Conservation (phyloP, 148 eudicot genomes). For the Mesembryanthemum crystallinum region DNA sequence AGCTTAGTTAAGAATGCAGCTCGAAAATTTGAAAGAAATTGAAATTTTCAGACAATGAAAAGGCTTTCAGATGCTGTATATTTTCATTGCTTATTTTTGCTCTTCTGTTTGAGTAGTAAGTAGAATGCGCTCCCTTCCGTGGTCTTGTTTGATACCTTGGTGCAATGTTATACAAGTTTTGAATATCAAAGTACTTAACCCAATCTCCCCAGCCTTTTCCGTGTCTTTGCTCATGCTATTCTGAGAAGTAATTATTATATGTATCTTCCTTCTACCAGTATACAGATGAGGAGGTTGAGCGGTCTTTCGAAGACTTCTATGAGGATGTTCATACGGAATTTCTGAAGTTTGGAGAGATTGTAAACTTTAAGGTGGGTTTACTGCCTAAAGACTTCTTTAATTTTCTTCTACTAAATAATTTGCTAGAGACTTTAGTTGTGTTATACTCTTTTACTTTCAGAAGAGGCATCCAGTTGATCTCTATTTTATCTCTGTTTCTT, state of each 20-base stretch:
- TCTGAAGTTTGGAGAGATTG: constrained; percentile 85
- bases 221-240: not conserved
- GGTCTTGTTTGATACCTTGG: not conserved
- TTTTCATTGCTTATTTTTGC: not conserved
- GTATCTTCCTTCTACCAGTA: constrained; percentile 43
- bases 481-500: not conserved
- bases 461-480: not conserved
- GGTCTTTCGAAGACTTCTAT: constrained; percentile 80
- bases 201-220: not conserved
- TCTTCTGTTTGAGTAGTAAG: not conserved
- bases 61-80: not conserved
- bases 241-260: constrained; percentile 18
- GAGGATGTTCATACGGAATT: constrained; percentile 99
- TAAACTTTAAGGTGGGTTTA: constrained; percentile 78
- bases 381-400: constrained; percentile 3
- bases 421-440: not conserved
- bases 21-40: not conserved
- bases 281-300: constrained; percentile 87
- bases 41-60: not conserved
- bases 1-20: not conserved
- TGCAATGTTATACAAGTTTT: not conserved
- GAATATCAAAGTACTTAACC: not conserved
- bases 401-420: not conserved
- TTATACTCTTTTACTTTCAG: not conserved
- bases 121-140: not conserved